Evolutionary conservation across 2,329 filamentous ascomycete genomes (phyloP).

Genomic region (Colletotrichum siamense): DNA sequence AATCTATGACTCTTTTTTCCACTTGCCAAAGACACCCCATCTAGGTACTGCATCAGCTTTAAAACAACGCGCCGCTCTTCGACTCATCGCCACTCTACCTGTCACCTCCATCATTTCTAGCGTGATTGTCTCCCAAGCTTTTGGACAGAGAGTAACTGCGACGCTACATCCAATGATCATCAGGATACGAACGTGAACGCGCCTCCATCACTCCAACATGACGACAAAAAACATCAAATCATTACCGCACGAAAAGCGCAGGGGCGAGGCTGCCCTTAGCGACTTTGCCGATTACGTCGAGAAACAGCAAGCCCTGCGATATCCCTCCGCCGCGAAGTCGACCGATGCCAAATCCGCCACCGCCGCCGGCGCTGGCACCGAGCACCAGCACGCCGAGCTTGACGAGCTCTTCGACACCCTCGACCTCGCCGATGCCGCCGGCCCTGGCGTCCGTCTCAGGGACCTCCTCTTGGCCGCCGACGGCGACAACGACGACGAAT

Average conservation of each 20-base stretch:
- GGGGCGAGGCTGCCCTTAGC: constrained; percentile 88
- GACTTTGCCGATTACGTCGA: constrained; percentile 99
- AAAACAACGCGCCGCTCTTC: not conserved
- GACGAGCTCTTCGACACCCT: constrained; percentile 92
- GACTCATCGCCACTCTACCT: not conserved
- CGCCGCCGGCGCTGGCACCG: constrained; percentile 27
- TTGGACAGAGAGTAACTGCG: not conserved
- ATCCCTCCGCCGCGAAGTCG: constrained; percentile 48
- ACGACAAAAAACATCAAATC: constrained; percentile 62
- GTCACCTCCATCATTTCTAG: not conserved
- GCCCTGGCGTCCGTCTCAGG: constrained; percentile 70
- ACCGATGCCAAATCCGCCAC: constrained; percentile 29
- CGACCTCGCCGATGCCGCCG: constrained; percentile 72
- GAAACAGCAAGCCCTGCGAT: constrained; percentile 82
- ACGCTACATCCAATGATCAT: constrained; percentile 30
- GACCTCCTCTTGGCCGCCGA: constrained; percentile 73
- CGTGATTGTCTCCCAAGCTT: not conserved
- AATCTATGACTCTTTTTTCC: constrained; percentile 18
- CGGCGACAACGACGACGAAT: constrained; percentile 52
- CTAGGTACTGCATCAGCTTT: not conserved
- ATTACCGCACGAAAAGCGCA: constrained; percentile 78
- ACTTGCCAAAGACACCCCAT: not conserved
- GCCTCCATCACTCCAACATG: constrained; percentile 46
- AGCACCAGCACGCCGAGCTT: constrained; percentile 81
- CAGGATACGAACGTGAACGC: constrained; percentile 29